phyloP scores from a whole-genome alignment of 345 rosid genomes.

The Eucalyptus coolabah region DNA sequence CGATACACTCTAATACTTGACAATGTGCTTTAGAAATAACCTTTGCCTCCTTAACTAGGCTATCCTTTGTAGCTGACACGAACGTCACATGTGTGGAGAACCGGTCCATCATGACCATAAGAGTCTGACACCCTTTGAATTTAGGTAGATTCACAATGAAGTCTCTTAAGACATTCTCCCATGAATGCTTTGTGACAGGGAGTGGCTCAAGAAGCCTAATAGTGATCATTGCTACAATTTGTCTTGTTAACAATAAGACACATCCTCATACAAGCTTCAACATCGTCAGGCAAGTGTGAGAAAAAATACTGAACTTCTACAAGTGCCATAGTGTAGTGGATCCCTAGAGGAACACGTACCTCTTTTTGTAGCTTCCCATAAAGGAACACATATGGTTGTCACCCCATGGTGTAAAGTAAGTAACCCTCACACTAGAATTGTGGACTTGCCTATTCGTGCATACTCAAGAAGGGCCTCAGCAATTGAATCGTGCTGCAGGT shows the following conservation, averaged over 20 bases:
- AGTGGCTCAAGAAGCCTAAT: background rate
- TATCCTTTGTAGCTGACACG: background rate
- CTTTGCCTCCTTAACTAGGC: background rate
- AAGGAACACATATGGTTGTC: background rate
- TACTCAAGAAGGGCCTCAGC: background rate
- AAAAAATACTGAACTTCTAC: too few species aligned
- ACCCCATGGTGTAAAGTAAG: background rate
- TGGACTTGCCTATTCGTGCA: background rate
- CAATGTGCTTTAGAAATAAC: background rate
- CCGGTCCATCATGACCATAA: accelerated
- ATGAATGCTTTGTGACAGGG: background rate
- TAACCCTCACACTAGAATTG: background rate
- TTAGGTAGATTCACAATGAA: background rate
- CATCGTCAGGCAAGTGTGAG: accelerated
- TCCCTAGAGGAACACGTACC: background rate
- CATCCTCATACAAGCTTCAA: background rate
- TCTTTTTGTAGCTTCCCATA: background rate
- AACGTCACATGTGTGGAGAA: background rate
- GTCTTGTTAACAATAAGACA: background rate
- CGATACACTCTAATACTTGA: background rate
- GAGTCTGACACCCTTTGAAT: background rate
- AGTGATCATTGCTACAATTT: too few species aligned
- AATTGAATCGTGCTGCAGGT: accelerated
- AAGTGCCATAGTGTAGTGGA: background rate
- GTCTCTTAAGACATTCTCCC: background rate